phyloP scores from a whole-genome alignment of 2,329 filamentous ascomycete species.

The Thelonectria blattea region DNA sequence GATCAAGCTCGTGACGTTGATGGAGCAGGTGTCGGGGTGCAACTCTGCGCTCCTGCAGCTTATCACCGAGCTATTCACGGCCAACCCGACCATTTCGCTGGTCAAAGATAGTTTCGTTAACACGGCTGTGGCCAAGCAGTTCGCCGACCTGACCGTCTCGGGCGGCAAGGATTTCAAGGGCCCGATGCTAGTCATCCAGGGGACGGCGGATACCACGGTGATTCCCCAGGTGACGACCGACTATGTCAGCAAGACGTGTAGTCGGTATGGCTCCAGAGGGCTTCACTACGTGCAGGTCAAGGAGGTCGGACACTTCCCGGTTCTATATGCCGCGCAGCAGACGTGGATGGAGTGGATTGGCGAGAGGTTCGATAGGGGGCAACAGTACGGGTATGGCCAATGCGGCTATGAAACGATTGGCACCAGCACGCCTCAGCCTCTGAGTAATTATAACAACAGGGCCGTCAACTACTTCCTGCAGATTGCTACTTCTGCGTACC shows the following conservation, averaged over 20 bases:
- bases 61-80: slow-evolving; percentile 5
- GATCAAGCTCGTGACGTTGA: slow-evolving; percentile 12
- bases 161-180: slow-evolving; percentile 43
- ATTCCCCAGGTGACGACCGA: slow-evolving; percentile 16
- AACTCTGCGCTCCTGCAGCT: slow-evolving; percentile 17
- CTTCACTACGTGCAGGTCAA: slow-evolving; percentile 30
- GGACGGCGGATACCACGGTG: slow-evolving; percentile 34
- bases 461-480: slow-evolving; percentile 1
- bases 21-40: slow-evolving; percentile 26
- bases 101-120: slow-evolving; percentile 25
- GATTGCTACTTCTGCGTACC: neutral
- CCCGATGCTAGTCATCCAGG: slow-evolving; percentile 47
- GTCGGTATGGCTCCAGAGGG: slow-evolving; percentile 17
- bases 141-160: slow-evolving; percentile 33
- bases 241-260: slow-evolving; percentile 32
- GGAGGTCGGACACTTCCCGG: slow-evolving; percentile 24
- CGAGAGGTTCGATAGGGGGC: slow-evolving; percentile 20
- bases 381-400: no score
- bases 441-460: neutral
- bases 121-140: slow-evolving; percentile 31
- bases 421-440: neutral
- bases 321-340: slow-evolving; percentile 31
- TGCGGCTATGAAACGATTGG: neutral
- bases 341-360: slow-evolving; percentile 36
- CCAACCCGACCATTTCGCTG: neutral